Conservation (phyloP, 2,329 filamentous ascomycete genomes). For the Dactylellina sp. region DNA sequence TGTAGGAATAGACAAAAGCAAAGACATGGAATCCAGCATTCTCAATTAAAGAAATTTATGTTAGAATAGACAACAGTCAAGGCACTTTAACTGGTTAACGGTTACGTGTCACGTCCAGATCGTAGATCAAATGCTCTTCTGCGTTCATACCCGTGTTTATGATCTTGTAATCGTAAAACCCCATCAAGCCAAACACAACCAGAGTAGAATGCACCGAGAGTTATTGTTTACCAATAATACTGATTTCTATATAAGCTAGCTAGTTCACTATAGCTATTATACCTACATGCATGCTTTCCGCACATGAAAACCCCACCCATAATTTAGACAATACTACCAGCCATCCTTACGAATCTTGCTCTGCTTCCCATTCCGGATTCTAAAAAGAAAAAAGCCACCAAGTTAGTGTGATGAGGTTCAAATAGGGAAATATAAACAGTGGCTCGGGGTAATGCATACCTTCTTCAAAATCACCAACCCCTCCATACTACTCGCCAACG, state of each 20-base stretch:
- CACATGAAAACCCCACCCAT: constrained; percentile 1
- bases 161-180: too few species aligned
- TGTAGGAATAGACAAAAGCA: constrained; percentile 44
- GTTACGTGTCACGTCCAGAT: too few species aligned
- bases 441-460: constrained; percentile 62
- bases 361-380: constrained; percentile 55
- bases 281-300: constrained; percentile 34
- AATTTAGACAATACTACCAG: background rate
- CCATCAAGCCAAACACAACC: too few species aligned
- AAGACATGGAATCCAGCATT: background rate
- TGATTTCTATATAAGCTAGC: constrained; percentile 52
- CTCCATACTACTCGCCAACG: constrained; percentile 88
- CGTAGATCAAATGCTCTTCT: too few species aligned
- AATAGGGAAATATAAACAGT: background rate
- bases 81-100: too few species aligned
- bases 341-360: constrained; percentile 45
- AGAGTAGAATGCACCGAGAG: constrained; percentile 3
- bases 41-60: too few species aligned
- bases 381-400: constrained; percentile 2
- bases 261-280: constrained; percentile 39
- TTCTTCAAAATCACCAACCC: constrained; percentile 96
- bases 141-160: too few species aligned
- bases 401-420: constrained; percentile 9
- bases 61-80: too few species aligned
- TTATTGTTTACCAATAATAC: constrained; percentile 19